phyloP scores from a whole-genome alignment of 495 filamentous ascomycete genomes.

The Trichoderma reesei region DNA sequence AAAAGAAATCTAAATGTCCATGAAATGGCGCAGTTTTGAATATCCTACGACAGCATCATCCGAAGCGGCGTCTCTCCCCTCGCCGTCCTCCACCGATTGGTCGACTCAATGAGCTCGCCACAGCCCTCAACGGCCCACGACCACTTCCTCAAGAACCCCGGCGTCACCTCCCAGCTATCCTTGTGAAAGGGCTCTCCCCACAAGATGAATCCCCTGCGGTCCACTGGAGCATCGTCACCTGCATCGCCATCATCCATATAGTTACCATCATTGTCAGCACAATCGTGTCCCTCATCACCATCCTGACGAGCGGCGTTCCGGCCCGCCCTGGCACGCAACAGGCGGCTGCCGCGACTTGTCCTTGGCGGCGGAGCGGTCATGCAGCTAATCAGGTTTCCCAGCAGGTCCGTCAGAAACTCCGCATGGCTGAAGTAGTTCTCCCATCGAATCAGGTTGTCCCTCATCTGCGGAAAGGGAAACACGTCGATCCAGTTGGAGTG shows the following conservation, averaged over 20 bases:
- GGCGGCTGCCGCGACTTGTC: neutral
- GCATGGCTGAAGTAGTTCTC: conserved; percentile 8
- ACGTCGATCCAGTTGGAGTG: conserved; percentile 35
- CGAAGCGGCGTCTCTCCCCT: conserved; percentile 28
- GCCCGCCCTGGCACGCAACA: too few species aligned
- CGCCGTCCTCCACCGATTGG: conserved; percentile 33
- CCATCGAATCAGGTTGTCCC: conserved; percentile 29
- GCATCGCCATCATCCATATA: too few species aligned
- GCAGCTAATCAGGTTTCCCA: neutral
- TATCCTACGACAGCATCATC: neutral
- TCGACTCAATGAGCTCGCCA: conserved; percentile 27
- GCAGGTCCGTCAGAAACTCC: neutral
- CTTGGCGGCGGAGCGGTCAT: neutral
- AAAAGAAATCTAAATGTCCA: neutral
- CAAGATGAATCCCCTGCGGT: conserved; percentile 29
- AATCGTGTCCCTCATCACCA: too few species aligned
- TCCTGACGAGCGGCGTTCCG: too few species aligned
- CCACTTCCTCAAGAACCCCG: conserved; percentile 39
- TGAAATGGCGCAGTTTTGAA: neutral
- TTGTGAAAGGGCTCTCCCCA: conserved; percentile 34
- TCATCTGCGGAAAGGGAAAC: conserved; percentile 26
- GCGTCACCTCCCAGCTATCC: conserved; percentile 35
- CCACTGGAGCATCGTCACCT: conserved; percentile 12
- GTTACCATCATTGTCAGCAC: too few species aligned
- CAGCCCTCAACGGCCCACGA: conserved; percentile 29